phyloP scores from a whole-genome alignment of 768 basidiomycete genomes.

The Mycena indigotica region DNA sequence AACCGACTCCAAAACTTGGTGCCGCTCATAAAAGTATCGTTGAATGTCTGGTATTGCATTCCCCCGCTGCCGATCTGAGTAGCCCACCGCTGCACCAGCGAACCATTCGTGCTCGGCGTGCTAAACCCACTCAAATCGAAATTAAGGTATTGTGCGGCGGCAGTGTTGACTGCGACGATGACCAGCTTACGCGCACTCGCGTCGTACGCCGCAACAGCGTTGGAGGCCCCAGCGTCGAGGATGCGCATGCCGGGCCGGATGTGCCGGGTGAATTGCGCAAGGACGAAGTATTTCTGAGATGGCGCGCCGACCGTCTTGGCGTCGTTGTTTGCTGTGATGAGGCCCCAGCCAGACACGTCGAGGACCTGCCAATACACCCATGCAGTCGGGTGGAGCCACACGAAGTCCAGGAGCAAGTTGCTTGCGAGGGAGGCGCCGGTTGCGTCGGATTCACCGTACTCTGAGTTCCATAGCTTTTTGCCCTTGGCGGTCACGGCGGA shows the following conservation, averaged over 20 bases:
- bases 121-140: constrained; percentile 19
- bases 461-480: constrained; percentile 21
- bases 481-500: constrained; percentile 7
- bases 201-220: constrained; percentile 17
- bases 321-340: constrained; percentile 19
- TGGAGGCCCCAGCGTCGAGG: constrained; percentile 10
- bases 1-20: constrained; percentile 17
- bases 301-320: constrained; percentile 14
- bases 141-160: constrained; percentile 9
- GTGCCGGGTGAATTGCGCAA: constrained; percentile 23
- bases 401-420: constrained; percentile 21
- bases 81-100: constrained; percentile 19
- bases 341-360: constrained; percentile 20
- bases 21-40: constrained; percentile 21
- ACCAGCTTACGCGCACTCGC: constrained; percentile 16
- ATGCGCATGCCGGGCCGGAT: constrained; percentile 21
- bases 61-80: constrained; percentile 23
- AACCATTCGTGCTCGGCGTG: constrained; percentile 14
- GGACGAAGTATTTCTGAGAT: constrained; percentile 22
- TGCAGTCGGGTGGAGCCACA: constrained; percentile 23
- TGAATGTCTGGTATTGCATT: constrained; percentile 19
- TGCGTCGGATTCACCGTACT: constrained; percentile 22
- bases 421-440: constrained; percentile 18
- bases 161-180: constrained; percentile 19
- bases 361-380: constrained; percentile 26